Base-by-base conservation (phyloP, 495 filamentous ascomycete genomes). In the Opeltia flavorubescens region DNA sequence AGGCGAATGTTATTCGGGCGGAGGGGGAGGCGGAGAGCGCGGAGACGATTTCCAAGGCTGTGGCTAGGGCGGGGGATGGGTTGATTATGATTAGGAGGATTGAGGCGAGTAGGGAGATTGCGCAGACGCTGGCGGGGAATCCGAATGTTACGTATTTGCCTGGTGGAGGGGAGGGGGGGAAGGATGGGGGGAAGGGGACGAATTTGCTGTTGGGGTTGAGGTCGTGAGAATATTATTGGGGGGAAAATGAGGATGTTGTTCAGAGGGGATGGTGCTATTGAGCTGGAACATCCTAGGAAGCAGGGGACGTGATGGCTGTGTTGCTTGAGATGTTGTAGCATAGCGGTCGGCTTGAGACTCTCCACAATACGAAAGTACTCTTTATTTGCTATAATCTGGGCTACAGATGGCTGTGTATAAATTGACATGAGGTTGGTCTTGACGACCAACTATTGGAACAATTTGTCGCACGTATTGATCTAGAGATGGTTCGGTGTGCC, bases 1-100 rank as follows among this genome's bases (percentile, higher is more conserved):
- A 98, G 70, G 91, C 91, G 49, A 95, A 89, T 64, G 91, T 98
- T 55, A 96, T 98, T 65, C 76, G 91, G 38, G 88, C 91, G 21
- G 91, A 98, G 75, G 91, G 91, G 60, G 91, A 99, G 62, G 87
- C 89, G 51, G 89, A 95, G 76, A 82, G 78, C 59, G 91, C 91
- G 43, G 93, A 96, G 39, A 89, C 87, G 45, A 95, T 99, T 64
- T 78, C 74, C 69, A 88, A 77, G 70, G 68, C 91, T 5, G 86
- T 99, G 46, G 85, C 86, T 59, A 95, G 87, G 77, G 74, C 78
- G 27, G 91, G 91, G 43, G 88, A 86, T 65, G 91, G 91, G 4
- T 70, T 99, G 59, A 86, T 99, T 51, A 76, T 84, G 78, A 96
- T 99, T 59, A 74, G 91, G 66, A 77, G 87, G 65, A 95, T 99